Evolutionary conservation across 805 yeast genomes (phyloP).

Genomic region (Sugiyamaella lignohabitans): DNA sequence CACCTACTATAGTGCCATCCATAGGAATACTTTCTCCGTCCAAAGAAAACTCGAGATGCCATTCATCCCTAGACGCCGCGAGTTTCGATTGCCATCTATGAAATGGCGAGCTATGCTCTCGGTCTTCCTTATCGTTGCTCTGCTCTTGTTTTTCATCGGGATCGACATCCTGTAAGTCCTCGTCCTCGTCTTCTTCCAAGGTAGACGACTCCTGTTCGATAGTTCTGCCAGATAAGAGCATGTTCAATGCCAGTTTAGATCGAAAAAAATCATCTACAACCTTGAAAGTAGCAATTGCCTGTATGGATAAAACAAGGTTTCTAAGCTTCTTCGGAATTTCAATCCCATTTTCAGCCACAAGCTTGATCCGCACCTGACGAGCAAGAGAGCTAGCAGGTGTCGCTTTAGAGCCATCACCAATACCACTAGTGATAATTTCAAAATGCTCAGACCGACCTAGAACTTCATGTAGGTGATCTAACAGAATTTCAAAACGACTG

Average conservation of each 20-base stretch:
- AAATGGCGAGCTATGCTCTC: not conserved
- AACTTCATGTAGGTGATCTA: slow-evolving; percentile 62
- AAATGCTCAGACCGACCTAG: slow-evolving; percentile 69
- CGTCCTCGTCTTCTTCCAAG: slow-evolving; percentile 8
- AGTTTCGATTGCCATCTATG: not conserved
- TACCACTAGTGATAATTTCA: slow-evolving; percentile 50
- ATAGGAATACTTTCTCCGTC: slow-evolving; percentile 53
- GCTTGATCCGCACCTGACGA: slow-evolving; percentile 57
- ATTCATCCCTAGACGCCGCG: slow-evolving; percentile 19
- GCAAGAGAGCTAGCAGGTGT: slow-evolving; percentile 41
- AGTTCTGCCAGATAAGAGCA: not conserved
- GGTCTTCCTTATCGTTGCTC: slow-evolving; percentile 4
- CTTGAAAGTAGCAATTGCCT: slow-evolving; percentile 46
- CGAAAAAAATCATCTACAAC: slow-evolving; percentile 41
- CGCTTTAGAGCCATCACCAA: slow-evolving; percentile 13
- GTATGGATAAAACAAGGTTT: slow-evolving; percentile 38
- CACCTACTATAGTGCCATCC: slow-evolving; percentile 72
- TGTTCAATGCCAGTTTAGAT: slow-evolving; percentile 12
- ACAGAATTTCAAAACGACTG: slow-evolving; percentile 40
- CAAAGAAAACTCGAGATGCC: slow-evolving; percentile 50
- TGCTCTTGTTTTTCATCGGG: slow-evolving; percentile 14
- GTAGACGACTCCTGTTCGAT: not conserved
- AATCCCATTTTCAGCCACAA: slow-evolving; percentile 36
- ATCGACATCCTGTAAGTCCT: slow-evolving; percentile 12
- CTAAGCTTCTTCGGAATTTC: slow-evolving; percentile 20